Conservation (phyloP, 768 basidiomycete species). For the Boletus tylopilopsis region DNA sequence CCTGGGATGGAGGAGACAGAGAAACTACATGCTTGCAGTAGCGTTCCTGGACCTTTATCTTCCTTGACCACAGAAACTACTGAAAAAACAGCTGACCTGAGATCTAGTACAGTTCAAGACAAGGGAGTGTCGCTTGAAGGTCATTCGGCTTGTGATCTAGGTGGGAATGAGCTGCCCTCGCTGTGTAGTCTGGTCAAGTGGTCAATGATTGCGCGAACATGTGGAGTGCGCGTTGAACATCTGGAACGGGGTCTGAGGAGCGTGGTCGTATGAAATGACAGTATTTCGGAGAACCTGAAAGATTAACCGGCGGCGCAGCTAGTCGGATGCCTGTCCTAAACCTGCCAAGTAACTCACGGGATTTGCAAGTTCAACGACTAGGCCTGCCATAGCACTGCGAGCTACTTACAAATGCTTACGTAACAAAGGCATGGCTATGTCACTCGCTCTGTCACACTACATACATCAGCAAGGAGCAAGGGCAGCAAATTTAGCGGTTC, state of each 20-base stretch:
- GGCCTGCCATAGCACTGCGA: too few species aligned
- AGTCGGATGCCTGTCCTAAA: conserved; percentile 2
- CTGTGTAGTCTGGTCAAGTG: conserved; percentile 23
- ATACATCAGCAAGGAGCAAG: too few species aligned
- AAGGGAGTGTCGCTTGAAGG: conserved; percentile 16
- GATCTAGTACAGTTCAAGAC: conserved; percentile 11
- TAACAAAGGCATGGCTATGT: conserved; percentile 3
- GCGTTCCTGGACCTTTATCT: conserved; percentile 2
- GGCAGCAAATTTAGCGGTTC: not conserved
- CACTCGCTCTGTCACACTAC: too few species aligned
- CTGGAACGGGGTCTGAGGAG: conserved; percentile 25
- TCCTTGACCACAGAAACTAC: not conserved
- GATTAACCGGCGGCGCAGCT: conserved; percentile 11
- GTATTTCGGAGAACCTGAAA: conserved; percentile 14
- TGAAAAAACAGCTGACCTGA: conserved; percentile 4
- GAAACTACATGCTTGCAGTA: conserved; percentile 1
- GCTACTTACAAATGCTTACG: too few species aligned
- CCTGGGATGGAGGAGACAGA: not conserved
- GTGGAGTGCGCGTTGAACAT: conserved; percentile 32
- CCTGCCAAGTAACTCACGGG: not conserved
- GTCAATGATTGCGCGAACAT: conserved; percentile 30
- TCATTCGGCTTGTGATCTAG: conserved; percentile 20
- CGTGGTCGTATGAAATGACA: conserved; percentile 19
- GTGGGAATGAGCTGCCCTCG: conserved; percentile 23
- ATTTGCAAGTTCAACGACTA: not conserved